Evolutionary conservation across 2,329 filamentous ascomycete genomes (phyloP), one percentile per base, ranked within the genome.

Genomic region (Fusarium papillatum): DNA sequence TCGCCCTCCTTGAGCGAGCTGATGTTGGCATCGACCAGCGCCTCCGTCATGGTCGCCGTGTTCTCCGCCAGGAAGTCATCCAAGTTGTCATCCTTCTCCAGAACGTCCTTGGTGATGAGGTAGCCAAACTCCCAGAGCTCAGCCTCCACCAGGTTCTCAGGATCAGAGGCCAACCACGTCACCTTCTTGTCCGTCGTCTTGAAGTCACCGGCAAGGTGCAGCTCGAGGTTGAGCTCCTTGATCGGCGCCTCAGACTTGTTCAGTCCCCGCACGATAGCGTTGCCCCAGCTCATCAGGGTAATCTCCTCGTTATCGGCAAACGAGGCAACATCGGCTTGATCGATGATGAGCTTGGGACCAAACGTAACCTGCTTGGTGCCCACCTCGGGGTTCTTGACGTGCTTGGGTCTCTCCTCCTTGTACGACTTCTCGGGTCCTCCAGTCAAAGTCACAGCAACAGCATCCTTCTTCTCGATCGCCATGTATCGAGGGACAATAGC

Each of bases 121-220:
- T 97, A 96, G 85, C 98, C 96, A 83, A 98, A 98, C 78, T 98
- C 95, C 85, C 96, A 96, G 14, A 98, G 90, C 84, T 98, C 95
- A 26, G 97, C 93, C 10, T 93, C 92, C 17, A 98, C 89, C 1
- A 98, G 90, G 70, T 94, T 90, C 86, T 96, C 94, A 55, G 90
- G 91, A 77, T 95, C 91, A 1, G 90, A 90, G 2, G 95, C 93
- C 60, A 98, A 87, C 96, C 96, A 98, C 1, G 96, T 98, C 43
- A 98, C 92, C 89, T 98, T 98, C 91, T 98, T 98, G 81, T 95
- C 93, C 0, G 96, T 98, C 82, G 95, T 93, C 89, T 98, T 98
- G 84, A 98, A 95, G 83, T 98, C 96, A 68, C 96, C 96, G 80
- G 94, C 92, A 62, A 98, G 91, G 84, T 98, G 94, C n/a, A 98